phyloP scores from a whole-genome alignment of 352 stramenopile genomes.

The Pythium volutum region DNA sequence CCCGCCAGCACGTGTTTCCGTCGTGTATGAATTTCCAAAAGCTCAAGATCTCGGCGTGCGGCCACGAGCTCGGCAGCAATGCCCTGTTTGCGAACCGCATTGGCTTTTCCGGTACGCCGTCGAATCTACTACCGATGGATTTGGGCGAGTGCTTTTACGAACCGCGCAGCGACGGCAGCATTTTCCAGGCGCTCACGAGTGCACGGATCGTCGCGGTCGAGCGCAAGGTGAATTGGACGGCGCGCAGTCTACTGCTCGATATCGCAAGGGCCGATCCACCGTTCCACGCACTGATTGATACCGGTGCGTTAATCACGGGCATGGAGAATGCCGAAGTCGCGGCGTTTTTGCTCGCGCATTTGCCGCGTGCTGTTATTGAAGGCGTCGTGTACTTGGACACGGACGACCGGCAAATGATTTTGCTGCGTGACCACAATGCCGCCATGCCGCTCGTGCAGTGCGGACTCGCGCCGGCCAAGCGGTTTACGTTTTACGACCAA shows the following conservation, averaged over 20 bases:
- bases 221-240: slow-evolving; percentile 80
- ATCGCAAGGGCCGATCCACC: slow-evolving; percentile 67
- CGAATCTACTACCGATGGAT: slow-evolving; percentile 98
- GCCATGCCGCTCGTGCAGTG: slow-evolving; percentile 92
- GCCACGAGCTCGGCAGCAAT: slow-evolving; percentile 98
- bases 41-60: slow-evolving; percentile 98
- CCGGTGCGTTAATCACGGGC: slow-evolving; percentile 89
- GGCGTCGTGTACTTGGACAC: slow-evolving; percentile 91
- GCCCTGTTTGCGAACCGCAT: slow-evolving; percentile 97
- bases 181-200: slow-evolving; percentile 96
- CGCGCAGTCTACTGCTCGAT: slow-evolving; percentile 70
- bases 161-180: slow-evolving; percentile 97
- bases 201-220: slow-evolving; percentile 87
- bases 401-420: slow-evolving; percentile 88
- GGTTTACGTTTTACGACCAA: slow-evolving; percentile 94
- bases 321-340: slow-evolving; percentile 90
- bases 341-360: slow-evolving; percentile 68
- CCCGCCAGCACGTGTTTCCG: slow-evolving; percentile 98
- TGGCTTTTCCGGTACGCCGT: slow-evolving; percentile 99
- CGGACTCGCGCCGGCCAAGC: slow-evolving; percentile 74
- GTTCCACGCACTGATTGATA: slow-evolving; percentile 90
- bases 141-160: slow-evolving; percentile 98
- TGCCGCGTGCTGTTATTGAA: slow-evolving; percentile 71
- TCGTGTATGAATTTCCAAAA: slow-evolving; percentile 98
- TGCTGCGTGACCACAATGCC: slow-evolving; percentile 94